Percentiles rank a stretch among this genome's conserved stretches.
Conservation (phyloP, 805 yeast genomes). For the Hanseniaspora clermontiae region DNA sequence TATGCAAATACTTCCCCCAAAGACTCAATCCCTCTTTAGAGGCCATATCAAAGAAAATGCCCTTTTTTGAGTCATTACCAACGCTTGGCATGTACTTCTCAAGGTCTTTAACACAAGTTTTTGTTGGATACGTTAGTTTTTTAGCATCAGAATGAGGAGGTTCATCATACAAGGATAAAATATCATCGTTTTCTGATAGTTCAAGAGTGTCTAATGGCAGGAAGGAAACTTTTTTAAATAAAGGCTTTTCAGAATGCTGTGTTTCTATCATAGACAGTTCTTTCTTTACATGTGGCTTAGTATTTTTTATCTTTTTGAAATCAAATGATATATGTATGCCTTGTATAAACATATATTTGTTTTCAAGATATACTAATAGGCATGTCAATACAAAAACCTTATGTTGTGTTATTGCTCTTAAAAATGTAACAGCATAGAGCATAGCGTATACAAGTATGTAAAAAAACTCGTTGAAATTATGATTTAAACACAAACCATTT, state of each 20-base stretch:
- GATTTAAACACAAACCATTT: neutral
- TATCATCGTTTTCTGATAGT: neutral
- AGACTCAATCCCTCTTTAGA: neutral
- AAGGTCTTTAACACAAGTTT: neutral
- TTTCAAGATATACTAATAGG: neutral
- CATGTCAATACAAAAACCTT: neutral
- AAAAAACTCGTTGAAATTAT: neutral
- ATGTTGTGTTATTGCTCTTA: neutral
- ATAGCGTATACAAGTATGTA: neutral
- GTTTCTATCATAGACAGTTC: neutral
- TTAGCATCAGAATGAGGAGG: neutral
- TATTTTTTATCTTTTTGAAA: neutral
- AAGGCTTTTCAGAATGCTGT: neutral
- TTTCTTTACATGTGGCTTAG: neutral
- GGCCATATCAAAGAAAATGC: slow-evolving; percentile 8
- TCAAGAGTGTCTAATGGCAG: neutral
- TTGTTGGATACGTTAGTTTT: neutral
- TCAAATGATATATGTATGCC: neutral
- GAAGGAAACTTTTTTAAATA: neutral
- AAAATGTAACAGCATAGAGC: neutral
- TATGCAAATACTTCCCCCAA: slow-evolving; percentile 1
- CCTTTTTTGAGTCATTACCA: neutral
- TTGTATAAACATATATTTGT: neutral
- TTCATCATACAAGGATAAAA: neutral
- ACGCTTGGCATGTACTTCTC: neutral